Base-by-base conservation (phyloP, 768 basidiomycete species). In the Leucocoprinus birnbaumii region DNA sequence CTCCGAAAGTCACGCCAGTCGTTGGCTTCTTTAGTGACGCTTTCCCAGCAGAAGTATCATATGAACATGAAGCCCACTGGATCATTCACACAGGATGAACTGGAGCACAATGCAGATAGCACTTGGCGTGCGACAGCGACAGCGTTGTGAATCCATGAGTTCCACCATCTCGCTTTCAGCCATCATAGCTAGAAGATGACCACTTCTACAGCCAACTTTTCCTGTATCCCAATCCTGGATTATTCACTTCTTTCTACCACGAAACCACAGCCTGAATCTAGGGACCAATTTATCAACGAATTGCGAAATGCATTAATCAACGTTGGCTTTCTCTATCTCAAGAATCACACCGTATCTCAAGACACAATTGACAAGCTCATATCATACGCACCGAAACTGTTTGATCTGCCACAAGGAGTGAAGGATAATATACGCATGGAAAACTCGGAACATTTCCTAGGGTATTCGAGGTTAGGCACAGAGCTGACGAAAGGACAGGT, bases 311-410 rank as follows among this genome's bases (percentile, higher is more conserved):
- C 89, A 0, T 76, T 92, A 52, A 79, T 91, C 71, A 84, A 89
- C 49, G 86, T 91, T 63, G 91, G 90, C 19, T 92, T 93, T 64
- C 77, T 91, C 46, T 93, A 93, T 66, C 79, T 93, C 48, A 73
- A 82, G 43, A 84, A 91, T 61, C 76, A 84, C 31, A 75, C 86
- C 0, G 79, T 91, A 3, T 66, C 76, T 0, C 66, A 69, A 22
- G 55, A 69, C 0, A 69, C 78, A 56, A 69, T 87, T 46, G 74
- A 82, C 27, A 63, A 69, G 14, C 69, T 92, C 37, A 70, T 81
- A 48, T 68, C 64, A 8, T 87, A 83, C 63, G 82, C 86, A 7
- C 91, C 91, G 0, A 76, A 74, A 41, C 75, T 92, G 27, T 93
- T 93, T 61, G 83, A 71, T 14, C 75, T 93, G 6, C 84, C 89